Evolutionary conservation across 1,284 basidiomycete genomes (phyloP), one percentile per base, ranked within the genome.

Genomic region (Albatrellus sp.): DNA sequence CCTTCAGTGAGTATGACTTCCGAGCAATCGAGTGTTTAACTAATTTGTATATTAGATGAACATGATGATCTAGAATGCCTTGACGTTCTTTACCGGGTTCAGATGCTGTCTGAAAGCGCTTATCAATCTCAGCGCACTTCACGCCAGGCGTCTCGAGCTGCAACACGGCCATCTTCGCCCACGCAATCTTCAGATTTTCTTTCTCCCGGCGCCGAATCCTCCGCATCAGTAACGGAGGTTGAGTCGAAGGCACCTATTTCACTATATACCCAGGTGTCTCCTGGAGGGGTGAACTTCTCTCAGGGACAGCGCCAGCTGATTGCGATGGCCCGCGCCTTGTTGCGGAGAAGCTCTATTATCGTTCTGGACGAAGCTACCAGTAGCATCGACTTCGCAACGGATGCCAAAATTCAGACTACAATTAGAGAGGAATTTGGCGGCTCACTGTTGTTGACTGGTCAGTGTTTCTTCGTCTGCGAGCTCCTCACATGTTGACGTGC

Each of bases 301-400:
- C 83, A 86, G 48, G 90, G 89, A 3, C 88, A 93, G 55, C 59
- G 85, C 14, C 89, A 92, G 60, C 68, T 92, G 2, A 75, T 92
- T 17, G 83, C 87, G 1, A 76, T 87, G 73, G 81, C 82, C 2
- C 70, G 86, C 13, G 86, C 86, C 0, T 69, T 92, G 12, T 67
- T 93, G 8, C 69, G 86, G 8, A 72, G 77, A 5, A 85, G 81
- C 49, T 73, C 80, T 13, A 75, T 91, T 48, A 80, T 91, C 43
- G 77, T 91, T 28, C 68, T 91, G 47, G 89, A 92, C 58, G 89
- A 92, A 60, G 86, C 85, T 7, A 89, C 83, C 0, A 79, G 74
- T 52, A 79, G 78, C 52, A 84, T 82, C 46, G 80, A 81, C 54
- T 86, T 87, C 55, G 75, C 73, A 8, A 87, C 85, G 24, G 79